Conservation (phyloP, 345 rosid genomes). For the Kandelia obovata region DNA sequence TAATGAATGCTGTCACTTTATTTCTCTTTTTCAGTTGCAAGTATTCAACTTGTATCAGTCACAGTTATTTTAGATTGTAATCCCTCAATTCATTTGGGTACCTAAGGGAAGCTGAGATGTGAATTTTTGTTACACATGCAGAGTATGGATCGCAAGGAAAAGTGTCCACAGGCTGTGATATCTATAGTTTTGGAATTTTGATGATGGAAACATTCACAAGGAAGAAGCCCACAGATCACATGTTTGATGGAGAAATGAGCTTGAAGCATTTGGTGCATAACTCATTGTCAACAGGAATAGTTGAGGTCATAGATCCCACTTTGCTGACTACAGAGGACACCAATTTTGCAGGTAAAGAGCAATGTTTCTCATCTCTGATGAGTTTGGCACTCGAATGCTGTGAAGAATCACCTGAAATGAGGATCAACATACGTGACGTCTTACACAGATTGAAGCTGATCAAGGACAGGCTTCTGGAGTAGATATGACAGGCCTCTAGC, state of each 20-base stretch:
- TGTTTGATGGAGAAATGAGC: slow-evolving; percentile 9
- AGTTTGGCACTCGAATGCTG: slow-evolving; percentile 9
- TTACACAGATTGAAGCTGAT: not conserved
- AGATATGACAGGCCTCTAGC: not conserved
- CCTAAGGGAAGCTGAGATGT: no score
- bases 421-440: not conserved
- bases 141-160: slow-evolving; percentile 4
- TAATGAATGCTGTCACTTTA: not conserved
- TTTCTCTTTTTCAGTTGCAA: not conserved
- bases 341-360: not conserved
- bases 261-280: slow-evolving; percentile 11
- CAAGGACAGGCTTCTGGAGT: not conserved
- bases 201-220: not conserved
- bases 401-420: not conserved
- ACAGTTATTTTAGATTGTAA: not conserved
- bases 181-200: slow-evolving; percentile 2
- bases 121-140: not conserved
- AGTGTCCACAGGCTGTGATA: not conserved
- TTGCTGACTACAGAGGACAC: not conserved
- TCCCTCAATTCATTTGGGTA: no score
- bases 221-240: slow-evolving; percentile 1
- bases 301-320: not conserved
- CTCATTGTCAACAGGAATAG: not conserved
- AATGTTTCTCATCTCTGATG: slow-evolving; percentile 8
- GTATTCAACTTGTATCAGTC: not conserved